phyloP scores from a whole-genome alignment of 73 alveolate species.

The Paramecium tetraurelia region DNA sequence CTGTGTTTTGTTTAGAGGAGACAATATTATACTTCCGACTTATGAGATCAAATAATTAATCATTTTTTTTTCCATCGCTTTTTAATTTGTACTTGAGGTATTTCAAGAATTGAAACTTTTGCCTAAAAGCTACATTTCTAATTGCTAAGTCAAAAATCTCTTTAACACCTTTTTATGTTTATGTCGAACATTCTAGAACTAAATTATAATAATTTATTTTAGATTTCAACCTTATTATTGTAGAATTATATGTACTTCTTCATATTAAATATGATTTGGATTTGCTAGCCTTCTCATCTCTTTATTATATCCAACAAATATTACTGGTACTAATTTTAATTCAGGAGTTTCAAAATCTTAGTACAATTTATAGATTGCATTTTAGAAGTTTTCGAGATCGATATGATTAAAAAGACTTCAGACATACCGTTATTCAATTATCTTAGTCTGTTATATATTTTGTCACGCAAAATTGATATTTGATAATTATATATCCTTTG shows the following conservation, averaged over 20 bases:
- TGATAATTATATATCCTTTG: no score
- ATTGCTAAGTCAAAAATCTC: neutral
- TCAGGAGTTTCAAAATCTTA: neutral
- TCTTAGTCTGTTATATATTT: slow-evolving; percentile 70
- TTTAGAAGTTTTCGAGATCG: neutral
- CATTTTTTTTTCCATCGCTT: no score
- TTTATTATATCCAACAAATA: slow-evolving; percentile 69
- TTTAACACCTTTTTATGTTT: slow-evolving; percentile 7
- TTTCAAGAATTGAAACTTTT: no score
- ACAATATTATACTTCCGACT: no score
- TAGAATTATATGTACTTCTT: neutral
- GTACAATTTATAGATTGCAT: slow-evolving; percentile 63
- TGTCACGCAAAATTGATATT: neutral
- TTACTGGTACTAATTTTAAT: slow-evolving; percentile 33
- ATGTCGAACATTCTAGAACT: slow-evolving; percentile 56
- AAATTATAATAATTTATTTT: no score
- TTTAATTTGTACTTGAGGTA: no score
- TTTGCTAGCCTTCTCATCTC: slow-evolving; percentile 59
- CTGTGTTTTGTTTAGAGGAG: no score
- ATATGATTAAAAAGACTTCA: slow-evolving; percentile 70
- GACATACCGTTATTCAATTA: slow-evolving; percentile 65
- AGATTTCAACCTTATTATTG: no score
- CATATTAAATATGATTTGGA: neutral
- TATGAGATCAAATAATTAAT: no score
- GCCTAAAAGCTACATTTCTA: no score